A percentile compares a stretch with the other conserved stretches of the same genome.
Conservation (phyloP, 179 eudicot species). For the Dionaea muscipula region DNA sequence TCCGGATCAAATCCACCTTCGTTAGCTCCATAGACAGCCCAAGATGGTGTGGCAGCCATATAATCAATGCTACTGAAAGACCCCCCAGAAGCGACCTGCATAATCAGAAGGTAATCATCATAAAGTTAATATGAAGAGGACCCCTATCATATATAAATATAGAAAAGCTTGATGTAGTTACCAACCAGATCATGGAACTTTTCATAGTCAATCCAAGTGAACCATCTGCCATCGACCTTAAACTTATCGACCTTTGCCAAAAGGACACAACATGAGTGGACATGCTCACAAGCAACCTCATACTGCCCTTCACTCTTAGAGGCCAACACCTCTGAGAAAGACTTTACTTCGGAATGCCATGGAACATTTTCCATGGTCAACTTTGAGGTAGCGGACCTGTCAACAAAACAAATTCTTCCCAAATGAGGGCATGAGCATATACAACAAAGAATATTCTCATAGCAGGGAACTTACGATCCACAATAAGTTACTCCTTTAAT, state of each 20-base stretch:
- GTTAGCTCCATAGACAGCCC: constrained; percentile 97
- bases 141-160: neutral
- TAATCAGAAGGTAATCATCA: constrained; percentile 6
- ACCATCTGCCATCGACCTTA: constrained; percentile 82
- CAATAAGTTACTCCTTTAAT: constrained; percentile 98
- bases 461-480: constrained; percentile 68
- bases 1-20: constrained; percentile 94
- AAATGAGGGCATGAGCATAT: constrained; percentile 5
- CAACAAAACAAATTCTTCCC: constrained; percentile 6
- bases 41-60: constrained; percentile 80
- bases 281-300: constrained; percentile 99
- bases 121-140: neutral
- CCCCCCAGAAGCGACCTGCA: constrained; percentile 77
- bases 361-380: constrained; percentile 99
- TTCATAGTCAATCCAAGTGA: constrained; percentile 96
- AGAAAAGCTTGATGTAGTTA: constrained; percentile 3
- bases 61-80: constrained; percentile 72
- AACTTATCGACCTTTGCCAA: constrained; percentile 66
- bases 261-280: constrained; percentile 93
- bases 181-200: constrained; percentile 94
- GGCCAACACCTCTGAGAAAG: constrained; percentile 88
- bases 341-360: constrained; percentile 92
- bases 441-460: neutral
- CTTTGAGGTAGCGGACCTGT: constrained; percentile 88
- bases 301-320: constrained; percentile 71